Base-by-base conservation (phyloP, 805 yeast genomes). In the Saturnispora quitensis region DNA sequence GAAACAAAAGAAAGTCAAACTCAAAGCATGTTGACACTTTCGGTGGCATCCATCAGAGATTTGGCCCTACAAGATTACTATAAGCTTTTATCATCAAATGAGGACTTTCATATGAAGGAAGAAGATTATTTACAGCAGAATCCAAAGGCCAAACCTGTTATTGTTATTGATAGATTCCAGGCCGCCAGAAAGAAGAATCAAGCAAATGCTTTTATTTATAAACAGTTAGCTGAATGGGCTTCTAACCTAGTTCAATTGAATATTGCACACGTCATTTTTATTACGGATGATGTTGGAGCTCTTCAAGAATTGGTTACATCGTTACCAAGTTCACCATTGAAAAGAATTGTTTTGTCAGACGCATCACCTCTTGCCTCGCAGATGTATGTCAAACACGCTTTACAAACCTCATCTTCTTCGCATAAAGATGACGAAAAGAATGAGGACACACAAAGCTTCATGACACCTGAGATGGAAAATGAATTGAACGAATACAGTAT, bases 201-300 rank as follows among this genome's bases (percentile, higher is more conserved):
- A 44, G 69, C 74, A 4, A 80, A 85, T 59, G 77, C 82, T 5
- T 84, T 86, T 58, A 73, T 87, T 18, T 86, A 84, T 62, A 77
- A 79, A 55, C 83, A 81, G 58, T 60, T 93, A 12, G 86, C 97
- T 0, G 95, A 86, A 45, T 93, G 97, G 97, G 87, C 95, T 0
- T 82, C 93, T 0, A 74, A 76, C 60, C 69, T 93, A 55, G 78
- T 89, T 35, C 81, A 81, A 51, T 75, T 82, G 71, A 88, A 89
- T 62, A 64, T 83, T 47, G 98, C 98, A 0, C 97, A 89, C 69
- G 98, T 93, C 6, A 78, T 93, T 1, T 82, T 87, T 62, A 74
- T 91, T 45, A 88, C 97, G 0, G 87, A 86, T 59, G 97, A 91
- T 58, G 81, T 87, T 31, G 87, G 95, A 2, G 80, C 86, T 45